Evolutionary conservation across 2,329 filamentous ascomycete species (phyloP), one percentile per base, ranked within the genome.

Genomic region (Thelonectria olida): DNA sequence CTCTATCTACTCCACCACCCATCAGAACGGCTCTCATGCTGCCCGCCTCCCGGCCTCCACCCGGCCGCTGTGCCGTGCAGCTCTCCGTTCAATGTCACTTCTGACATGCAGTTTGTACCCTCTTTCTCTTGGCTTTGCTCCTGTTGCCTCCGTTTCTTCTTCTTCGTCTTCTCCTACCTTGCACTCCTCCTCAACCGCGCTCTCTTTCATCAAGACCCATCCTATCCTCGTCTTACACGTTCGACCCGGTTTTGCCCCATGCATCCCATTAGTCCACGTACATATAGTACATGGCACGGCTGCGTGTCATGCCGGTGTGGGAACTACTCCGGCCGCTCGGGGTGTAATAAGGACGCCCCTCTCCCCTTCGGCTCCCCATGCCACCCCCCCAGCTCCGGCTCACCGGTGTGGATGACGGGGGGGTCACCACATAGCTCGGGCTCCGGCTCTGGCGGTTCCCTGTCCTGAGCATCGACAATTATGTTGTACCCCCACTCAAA

Each of bases 331-430:
- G 54, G 34, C 34, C 54, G 58, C 61, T 44, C 53, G 58, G 51
- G 58, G 58, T 58, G 54, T 44, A 60, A 50, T 58, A 59, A 54
- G 54, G 54, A 58, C 54, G 28, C 56, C 61, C 57, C 56, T 22
- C 23, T 44, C 39, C 41, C 31, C 49, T 49, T 47, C 28, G 47
- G 22, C 17, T 42, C 51, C n/a, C 39, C 42, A 50, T 50, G 31
- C 49, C 34, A 52, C 45, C 54, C 64, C 64, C 63, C 64, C 38
- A 63, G 62, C 52, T 65, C 47, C 48, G 31, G 58, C 58, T 71
- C 67, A 72, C 69, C 69, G 61, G 66, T 72, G 69, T 70, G 69
- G 67, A 50, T 54, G 58, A 62, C 58, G 49, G 54, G 17, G 13
- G 38, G 19, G 44, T 42, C 62, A 65, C 51, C 62, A 50, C 51